Conservation (phyloP, 176 grass and related monocot genomes). For the Carex littledalei region DNA sequence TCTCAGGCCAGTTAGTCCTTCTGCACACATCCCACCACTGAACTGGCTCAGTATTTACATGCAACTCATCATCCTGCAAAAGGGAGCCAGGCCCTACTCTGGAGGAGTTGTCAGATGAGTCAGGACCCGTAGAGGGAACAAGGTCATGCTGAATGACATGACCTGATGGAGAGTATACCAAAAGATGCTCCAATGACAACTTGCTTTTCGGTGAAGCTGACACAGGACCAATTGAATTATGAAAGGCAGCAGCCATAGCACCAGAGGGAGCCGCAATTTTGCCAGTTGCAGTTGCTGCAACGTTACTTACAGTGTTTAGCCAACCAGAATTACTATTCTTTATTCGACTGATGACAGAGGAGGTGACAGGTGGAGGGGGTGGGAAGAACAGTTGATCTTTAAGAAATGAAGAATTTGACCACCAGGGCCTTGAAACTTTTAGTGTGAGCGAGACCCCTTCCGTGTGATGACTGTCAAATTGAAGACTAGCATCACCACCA, state of each 20-base stretch:
- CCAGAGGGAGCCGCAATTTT: slow-evolving; percentile 77
- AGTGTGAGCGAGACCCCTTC: slow-evolving; percentile 73
- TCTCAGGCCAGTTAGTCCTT: slow-evolving; percentile 92
- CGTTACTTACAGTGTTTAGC: slow-evolving; percentile 94
- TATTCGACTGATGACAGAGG: slow-evolving; percentile 92
- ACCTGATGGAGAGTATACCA: slow-evolving; percentile 94
- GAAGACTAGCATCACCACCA: slow-evolving; percentile 83
- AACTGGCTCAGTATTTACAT: slow-evolving; percentile 83
- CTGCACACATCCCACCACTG: slow-evolving; percentile 99
- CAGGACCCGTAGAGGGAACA: slow-evolving; percentile 56
- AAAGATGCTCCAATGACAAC: slow-evolving; percentile 86
- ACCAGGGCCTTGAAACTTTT: slow-evolving; percentile 81
- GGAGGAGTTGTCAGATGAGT: slow-evolving; percentile 55
- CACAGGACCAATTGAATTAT: slow-evolving; percentile 69
- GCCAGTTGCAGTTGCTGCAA: slow-evolving; percentile 89
- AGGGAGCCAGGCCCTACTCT: slow-evolving; percentile 43
- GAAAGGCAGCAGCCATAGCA: slow-evolving; percentile 68
- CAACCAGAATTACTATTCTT: slow-evolving; percentile 87
- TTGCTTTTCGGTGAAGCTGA: slow-evolving; percentile 57
- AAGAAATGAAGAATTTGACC: slow-evolving; percentile 79
- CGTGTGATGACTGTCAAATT: slow-evolving; percentile 54
- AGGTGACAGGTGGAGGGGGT: slow-evolving; percentile 62
- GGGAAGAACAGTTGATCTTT: slow-evolving; percentile 77
- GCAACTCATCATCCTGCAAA: slow-evolving; percentile 88
- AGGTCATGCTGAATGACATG: slow-evolving; percentile 99